Conservation (phyloP, 2,329 filamentous ascomycete genomes). For the Cryphonectria carpinicola region DNA sequence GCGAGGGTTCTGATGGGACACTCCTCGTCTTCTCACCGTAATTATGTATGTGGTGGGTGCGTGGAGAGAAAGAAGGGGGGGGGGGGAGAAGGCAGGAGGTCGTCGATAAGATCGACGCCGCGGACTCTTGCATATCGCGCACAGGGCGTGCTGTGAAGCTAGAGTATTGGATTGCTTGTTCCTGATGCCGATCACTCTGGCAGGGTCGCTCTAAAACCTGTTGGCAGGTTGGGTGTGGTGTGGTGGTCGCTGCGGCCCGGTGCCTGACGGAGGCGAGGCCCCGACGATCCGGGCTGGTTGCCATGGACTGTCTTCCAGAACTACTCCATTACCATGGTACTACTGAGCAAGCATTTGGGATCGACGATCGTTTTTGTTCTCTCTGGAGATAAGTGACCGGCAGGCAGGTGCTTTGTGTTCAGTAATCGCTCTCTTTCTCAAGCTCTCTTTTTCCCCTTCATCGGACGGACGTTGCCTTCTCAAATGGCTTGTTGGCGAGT, state of each 20-base stretch:
- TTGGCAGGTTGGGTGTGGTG: neutral
- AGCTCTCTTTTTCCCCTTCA: neutral
- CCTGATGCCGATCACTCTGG: conserved; percentile 4
- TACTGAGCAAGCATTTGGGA: neutral
- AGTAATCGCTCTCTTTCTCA: neutral
- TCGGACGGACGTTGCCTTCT: neutral
- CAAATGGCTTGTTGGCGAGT: neutral
- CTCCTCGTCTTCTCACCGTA: neutral
- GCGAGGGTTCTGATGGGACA: neutral
- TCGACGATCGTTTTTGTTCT: neutral
- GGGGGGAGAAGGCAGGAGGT: neutral
- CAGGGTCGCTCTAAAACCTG: neutral
- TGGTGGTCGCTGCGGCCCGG: neutral
- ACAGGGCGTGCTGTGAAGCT: neutral
- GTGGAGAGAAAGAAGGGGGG: neutral
- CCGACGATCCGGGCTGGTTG: neutral
- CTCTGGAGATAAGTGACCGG: neutral
- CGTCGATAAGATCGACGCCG: neutral
- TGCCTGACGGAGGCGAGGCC: neutral
- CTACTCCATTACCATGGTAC: neutral
- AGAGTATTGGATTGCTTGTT: neutral
- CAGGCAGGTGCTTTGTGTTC: neutral
- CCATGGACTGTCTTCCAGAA: neutral
- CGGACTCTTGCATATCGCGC: neutral
- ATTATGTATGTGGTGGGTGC: neutral